Evolutionary conservation across 2,329 filamentous ascomycete species (phyloP).

Genomic region (Lojkania enalia): DNA sequence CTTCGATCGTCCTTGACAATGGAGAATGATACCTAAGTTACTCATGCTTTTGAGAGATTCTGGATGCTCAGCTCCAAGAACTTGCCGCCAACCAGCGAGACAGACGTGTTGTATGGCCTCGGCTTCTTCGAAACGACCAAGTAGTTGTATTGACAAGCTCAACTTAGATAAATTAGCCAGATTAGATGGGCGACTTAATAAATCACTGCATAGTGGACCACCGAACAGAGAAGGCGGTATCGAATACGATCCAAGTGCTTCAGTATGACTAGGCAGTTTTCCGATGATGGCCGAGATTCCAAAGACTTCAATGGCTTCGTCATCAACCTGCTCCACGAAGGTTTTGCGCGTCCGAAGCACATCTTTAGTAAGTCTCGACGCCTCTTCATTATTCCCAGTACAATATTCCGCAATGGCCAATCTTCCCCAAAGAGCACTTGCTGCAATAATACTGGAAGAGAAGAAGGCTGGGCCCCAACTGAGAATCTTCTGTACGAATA

Average conservation of each 20-base stretch:
- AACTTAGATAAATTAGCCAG: conserved; percentile 7
- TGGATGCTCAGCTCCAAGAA: background rate
- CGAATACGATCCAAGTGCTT: background rate
- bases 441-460: no score
- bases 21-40: conserved; percentile 31
- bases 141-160: background rate
- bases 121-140: background rate
- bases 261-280: background rate
- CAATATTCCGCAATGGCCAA: no score
- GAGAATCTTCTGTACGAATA: no score
- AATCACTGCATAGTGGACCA: no score
- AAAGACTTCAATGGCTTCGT: no score
- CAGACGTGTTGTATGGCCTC: background rate
- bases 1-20: conserved; percentile 1
- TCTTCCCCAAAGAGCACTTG: no score
- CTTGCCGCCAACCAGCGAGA: background rate
- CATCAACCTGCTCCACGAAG: no score
- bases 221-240: background rate
- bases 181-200: background rate
- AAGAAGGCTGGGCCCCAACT: no score
- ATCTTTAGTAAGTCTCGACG: no score
- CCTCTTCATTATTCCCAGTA: no score
- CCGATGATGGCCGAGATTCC: no score
- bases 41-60: conserved; percentile 2
- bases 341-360: no score